phyloP scores from a whole-genome alignment of 2,329 filamentous ascomycete species.

The Fusarium secorum region DNA sequence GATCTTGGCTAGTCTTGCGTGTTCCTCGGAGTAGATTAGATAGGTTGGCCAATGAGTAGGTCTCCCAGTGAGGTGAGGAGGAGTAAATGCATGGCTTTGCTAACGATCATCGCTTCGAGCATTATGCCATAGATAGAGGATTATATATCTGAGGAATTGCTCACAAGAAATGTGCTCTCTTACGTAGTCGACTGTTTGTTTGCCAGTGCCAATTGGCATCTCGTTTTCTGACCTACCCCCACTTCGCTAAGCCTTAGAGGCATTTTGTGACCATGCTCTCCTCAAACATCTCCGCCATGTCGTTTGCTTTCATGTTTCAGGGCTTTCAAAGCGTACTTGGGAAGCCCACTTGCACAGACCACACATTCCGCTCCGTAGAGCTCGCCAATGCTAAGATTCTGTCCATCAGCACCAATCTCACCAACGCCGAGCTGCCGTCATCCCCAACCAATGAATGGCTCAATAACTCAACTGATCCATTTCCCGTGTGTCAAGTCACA shows the following conservation, averaged over 20 bases:
- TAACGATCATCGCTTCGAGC: background rate
- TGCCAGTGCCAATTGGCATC: background rate
- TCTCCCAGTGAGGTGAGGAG: background rate
- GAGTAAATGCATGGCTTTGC: background rate
- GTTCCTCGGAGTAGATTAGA: background rate
- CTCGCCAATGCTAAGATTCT: background rate
- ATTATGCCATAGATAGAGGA: too few species aligned
- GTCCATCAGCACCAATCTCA: background rate
- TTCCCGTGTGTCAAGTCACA: conserved; percentile 4
- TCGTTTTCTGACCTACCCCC: too few species aligned
- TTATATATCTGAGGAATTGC: background rate
- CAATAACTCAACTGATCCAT: background rate
- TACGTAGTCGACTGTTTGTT: background rate
- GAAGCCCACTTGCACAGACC: background rate
- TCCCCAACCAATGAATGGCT: conserved; percentile 6
- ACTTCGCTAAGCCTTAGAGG: background rate
- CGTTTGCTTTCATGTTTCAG: background rate
- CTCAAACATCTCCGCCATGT: background rate
- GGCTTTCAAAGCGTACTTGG: background rate
- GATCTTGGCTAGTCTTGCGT: background rate
- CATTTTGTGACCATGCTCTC: background rate
- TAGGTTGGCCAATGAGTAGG: background rate
- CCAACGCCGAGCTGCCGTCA: background rate
- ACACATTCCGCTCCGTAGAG: background rate
- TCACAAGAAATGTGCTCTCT: too few species aligned